Percentiles rank a stretch among this genome's conserved stretches.
Evolutionary conservation across 441 rosid genomes (phyloP).

Genomic region (Dalechampia spathulata): DNA sequence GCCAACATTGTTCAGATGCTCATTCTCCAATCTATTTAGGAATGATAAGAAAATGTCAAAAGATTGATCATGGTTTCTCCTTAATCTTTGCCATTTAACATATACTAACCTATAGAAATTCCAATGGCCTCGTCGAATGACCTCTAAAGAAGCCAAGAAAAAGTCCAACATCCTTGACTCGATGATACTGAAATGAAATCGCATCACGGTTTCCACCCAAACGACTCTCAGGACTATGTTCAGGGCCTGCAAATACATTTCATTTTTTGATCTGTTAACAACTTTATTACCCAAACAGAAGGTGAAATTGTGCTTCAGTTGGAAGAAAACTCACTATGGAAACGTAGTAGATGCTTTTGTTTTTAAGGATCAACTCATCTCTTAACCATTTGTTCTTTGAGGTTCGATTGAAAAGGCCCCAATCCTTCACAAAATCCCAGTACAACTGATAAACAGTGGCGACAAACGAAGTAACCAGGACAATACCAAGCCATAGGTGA

Average conservation of each 20-base stretch:
- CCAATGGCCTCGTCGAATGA: constrained; percentile 95
- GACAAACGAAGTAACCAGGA: constrained; percentile 51
- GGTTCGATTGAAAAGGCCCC: constrained; percentile 77
- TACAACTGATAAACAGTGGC: constrained; percentile 85
- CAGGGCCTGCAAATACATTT: constrained; percentile 57
- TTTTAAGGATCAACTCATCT: constrained; percentile 70
- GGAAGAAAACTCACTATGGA: constrained; percentile 60
- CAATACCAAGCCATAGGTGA: constrained; percentile 51
- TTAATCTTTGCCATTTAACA: too few relatives aligned
- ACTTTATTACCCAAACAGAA: too few relatives aligned
- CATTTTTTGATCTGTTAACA: not conserved
- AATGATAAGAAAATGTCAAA: not conserved
- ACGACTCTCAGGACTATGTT: constrained; percentile 73
- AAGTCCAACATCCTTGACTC: constrained; percentile 71
- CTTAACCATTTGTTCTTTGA: constrained; percentile 82
- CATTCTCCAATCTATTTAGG: constrained; percentile 76
- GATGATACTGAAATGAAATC: constrained; percentile 35
- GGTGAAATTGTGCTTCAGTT: too few relatives aligned
- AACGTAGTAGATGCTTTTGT: constrained; percentile 55
- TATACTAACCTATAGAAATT: constrained; percentile 87
- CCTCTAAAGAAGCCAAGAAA: constrained; percentile 84
- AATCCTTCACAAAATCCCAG: constrained; percentile 97
- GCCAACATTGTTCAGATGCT: constrained; percentile 87
- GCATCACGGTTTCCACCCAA: constrained; percentile 78
- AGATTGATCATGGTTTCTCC: not conserved